These are phyloP conservation scores for Cenchrus purpureus DNA, from an alignment of 176 grass and related monocot species.

Conservation along the genomic window DNA sequence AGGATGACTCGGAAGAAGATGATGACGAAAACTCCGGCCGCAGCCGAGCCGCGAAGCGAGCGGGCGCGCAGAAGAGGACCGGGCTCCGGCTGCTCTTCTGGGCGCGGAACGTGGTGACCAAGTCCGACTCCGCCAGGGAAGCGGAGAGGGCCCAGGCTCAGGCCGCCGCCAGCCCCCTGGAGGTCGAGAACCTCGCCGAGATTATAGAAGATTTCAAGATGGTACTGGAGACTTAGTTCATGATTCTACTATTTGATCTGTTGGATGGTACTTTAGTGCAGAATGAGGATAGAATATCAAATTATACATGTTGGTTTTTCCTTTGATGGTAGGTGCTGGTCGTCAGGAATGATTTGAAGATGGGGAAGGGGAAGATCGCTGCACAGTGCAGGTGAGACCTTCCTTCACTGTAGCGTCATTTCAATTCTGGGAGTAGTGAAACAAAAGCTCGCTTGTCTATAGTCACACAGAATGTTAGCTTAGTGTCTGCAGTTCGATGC, in stretches of 20 bases:
- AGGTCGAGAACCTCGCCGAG: conserved; percentile 87
- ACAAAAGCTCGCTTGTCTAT: no score
- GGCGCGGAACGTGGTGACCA: conserved; percentile 52
- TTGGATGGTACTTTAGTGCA: background rate
- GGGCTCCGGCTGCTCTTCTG: conserved; percentile 62
- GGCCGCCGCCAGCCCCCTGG: conserved; percentile 48
- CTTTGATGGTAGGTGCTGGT: conserved; percentile 67
- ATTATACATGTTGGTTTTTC: background rate
- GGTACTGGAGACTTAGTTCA: conserved; percentile 41
- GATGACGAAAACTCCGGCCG: conserved; percentile 58
- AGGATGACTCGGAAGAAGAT: conserved; percentile 61
- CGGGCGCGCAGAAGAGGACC: conserved; percentile 35
- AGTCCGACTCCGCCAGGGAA: conserved; percentile 50
- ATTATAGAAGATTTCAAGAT: conserved; percentile 98
- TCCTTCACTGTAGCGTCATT: background rate
- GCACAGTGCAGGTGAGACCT: conserved; percentile 85
- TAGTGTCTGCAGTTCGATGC: no score
- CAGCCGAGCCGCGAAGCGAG: conserved; percentile 22
- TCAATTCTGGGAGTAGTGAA: background rate
- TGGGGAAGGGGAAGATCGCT: conserved; percentile 98
- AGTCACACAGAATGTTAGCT: background rate
- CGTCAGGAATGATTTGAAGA: conserved; percentile 96
- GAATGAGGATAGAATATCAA: background rate
- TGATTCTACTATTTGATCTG: background rate
- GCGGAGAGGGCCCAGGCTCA: conserved; percentile 27